Conservation (phyloP, 1,284 basidiomycete species). For the Ceratobasidium papillatum region DNA sequence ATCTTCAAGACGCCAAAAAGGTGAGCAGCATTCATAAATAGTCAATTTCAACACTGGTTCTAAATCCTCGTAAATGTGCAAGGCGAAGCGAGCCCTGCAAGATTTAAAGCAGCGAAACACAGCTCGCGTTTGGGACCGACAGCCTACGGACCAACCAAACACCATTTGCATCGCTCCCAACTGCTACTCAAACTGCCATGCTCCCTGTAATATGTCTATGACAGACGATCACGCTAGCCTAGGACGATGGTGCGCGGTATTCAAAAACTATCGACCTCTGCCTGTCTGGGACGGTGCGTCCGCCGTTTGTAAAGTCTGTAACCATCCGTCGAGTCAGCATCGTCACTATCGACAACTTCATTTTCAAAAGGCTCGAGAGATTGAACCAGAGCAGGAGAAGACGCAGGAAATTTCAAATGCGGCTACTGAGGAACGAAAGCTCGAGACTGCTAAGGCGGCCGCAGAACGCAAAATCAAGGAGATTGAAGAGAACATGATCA, state of each 20-base stretch:
- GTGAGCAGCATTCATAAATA: background rate
- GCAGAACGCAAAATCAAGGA: background rate
- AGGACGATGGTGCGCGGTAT: background rate
- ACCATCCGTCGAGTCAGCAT: background rate
- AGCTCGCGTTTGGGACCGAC: background rate
- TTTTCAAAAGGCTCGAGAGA: background rate
- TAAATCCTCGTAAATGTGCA: background rate
- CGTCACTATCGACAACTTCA: background rate
- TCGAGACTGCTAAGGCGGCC: background rate
- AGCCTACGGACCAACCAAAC: background rate
- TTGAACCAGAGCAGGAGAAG: background rate
- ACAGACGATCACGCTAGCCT: background rate
- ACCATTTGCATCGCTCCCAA: conserved; percentile 1
- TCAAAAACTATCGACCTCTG: background rate
- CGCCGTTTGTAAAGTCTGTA: conserved; percentile 1
- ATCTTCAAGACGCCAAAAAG: background rate
- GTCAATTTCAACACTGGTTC: no score
- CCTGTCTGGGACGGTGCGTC: background rate
- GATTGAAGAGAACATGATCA: background rate
- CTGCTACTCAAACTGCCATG: conserved; percentile 15
- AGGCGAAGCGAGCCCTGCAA: background rate
- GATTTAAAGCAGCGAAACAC: background rate
- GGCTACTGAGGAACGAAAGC: background rate
- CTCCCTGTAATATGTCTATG: background rate
- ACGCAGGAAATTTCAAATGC: background rate